Base-by-base conservation (phyloP, 164 flowering plant genomes). In the Piper longum region DNA sequence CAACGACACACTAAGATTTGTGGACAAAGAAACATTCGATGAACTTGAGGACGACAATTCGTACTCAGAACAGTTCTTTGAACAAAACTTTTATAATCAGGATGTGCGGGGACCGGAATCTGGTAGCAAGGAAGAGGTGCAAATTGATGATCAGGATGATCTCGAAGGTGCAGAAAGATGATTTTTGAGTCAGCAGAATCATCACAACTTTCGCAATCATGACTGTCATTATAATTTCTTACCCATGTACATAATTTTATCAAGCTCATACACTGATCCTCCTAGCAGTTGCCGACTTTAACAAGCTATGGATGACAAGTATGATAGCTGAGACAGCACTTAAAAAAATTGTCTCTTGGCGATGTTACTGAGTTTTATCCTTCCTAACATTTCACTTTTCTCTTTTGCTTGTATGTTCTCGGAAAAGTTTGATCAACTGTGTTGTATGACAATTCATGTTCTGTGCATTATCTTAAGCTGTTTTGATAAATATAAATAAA, bases 121-220 rank as follows among this genome's bases (percentile, higher is more conserved):
- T 55, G 82, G 52, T 70, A 75, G 40, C 66, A 85, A 84, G 72
- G 97, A 89, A 57, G 96, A 87, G 60, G 62, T 72, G n/a, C 93
- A 66, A 45, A 64, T 86, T 64, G 96, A 89, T 57, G 97, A 93
- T 74, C 91, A 82, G 66, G 97, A 89, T 72, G 96, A 92, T 51
- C 83, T 84, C n/a, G 97, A 90, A 66, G 82, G 80, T 62, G 88
- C 80, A n/a, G 96, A 89, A 41, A 72, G 83, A 79, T 80, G 65
- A 76, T 64, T 4, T 4, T 5, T 5, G 18, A 54, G 39, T 12
- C 17, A 5, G 14, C 19, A 12, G 55, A 45, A 16, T 40, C 43
- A 41, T 41, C 26, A 13, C 16, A 39, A 43, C 12, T 19, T 39
- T 45, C 17, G 18, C 14, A 1, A 26, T 4, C 48, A 14, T n/a